Conservation (phyloP, 139 green algal genomes). For the Ostreobium quekettii region DNA sequence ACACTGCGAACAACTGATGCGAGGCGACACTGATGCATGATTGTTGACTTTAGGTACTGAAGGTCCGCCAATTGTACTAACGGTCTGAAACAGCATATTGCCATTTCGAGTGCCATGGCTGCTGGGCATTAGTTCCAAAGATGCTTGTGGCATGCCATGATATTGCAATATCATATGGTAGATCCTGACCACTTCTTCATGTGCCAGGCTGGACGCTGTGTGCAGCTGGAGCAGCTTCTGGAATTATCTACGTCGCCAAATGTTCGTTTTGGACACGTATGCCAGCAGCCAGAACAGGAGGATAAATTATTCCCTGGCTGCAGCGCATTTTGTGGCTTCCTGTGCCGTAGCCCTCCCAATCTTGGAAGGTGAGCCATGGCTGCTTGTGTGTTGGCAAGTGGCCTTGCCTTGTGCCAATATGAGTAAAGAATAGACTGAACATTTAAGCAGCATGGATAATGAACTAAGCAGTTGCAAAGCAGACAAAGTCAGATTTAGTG, state of each 20-base stretch:
- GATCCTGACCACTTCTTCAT: too few relatives aligned
- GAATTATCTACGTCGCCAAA: constrained; percentile 89
- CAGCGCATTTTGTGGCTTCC: neutral
- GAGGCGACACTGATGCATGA: too few relatives aligned
- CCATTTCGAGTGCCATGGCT: neutral
- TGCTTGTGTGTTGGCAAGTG: too few relatives aligned
- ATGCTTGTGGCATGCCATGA: neutral
- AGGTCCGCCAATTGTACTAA: too few relatives aligned
- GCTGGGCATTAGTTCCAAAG: neutral
- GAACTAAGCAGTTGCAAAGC: too few relatives aligned
- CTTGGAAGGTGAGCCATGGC: neutral
- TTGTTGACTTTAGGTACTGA: too few relatives aligned
- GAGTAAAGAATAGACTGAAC: too few relatives aligned
- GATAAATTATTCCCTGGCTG: constrained; percentile 23
- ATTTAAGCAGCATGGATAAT: too few relatives aligned
- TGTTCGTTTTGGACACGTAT: constrained; percentile 91
- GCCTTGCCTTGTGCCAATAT: too few relatives aligned
- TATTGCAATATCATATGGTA: neutral
- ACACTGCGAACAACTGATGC: too few relatives aligned
- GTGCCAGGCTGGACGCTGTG: constrained; percentile 25
- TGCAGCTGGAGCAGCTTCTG: constrained; percentile 48
- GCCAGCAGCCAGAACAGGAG: constrained; percentile 34
- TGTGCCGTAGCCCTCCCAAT: neutral
- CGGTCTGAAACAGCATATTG: too few relatives aligned
- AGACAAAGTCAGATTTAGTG: too few relatives aligned